phyloP scores from a whole-genome alignment of 169 alveolate species.

The Ichthyophthirius multifiliis region DNA sequence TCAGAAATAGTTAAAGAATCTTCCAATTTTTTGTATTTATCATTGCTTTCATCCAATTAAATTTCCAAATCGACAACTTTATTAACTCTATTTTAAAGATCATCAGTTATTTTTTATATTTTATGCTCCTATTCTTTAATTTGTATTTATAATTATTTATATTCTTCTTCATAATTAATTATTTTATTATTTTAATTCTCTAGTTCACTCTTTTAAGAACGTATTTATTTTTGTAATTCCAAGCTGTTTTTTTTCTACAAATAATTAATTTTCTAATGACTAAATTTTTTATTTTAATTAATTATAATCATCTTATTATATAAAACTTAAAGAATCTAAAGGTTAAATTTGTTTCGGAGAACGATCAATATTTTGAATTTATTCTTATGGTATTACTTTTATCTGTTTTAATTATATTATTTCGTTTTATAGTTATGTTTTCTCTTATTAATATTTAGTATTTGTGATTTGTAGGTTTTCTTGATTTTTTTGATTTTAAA shows the following conservation, averaged over 20 bases:
- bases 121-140: slow-evolving; percentile 21
- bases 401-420: background rate
- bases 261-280: background rate
- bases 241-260: background rate
- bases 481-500: too few relatives aligned
- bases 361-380: background rate
- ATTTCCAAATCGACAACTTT: slow-evolving; percentile 64
- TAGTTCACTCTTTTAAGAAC: background rate
- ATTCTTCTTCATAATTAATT: slow-evolving; percentile 22
- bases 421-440: background rate
- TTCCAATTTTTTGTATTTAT: slow-evolving; percentile 55
- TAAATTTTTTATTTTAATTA: background rate
- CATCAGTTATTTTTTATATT: slow-evolving; percentile 21
- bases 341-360: background rate
- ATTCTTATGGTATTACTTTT: background rate
- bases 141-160: slow-evolving; percentile 17
- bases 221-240: background rate
- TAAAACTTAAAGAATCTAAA: background rate
- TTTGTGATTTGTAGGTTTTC: background rate
- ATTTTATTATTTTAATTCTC: slow-evolving; percentile 26
- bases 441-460: background rate
- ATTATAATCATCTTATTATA: background rate
- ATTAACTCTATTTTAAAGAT: slow-evolving; percentile 53
- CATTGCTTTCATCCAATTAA: slow-evolving; percentile 67
- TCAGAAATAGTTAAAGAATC: slow-evolving; percentile 58